Evolutionary conservation across 495 filamentous ascomycete species (phyloP), one percentile per base, ranked within the genome.

Genomic region (Rusavskia elegans): DNA sequence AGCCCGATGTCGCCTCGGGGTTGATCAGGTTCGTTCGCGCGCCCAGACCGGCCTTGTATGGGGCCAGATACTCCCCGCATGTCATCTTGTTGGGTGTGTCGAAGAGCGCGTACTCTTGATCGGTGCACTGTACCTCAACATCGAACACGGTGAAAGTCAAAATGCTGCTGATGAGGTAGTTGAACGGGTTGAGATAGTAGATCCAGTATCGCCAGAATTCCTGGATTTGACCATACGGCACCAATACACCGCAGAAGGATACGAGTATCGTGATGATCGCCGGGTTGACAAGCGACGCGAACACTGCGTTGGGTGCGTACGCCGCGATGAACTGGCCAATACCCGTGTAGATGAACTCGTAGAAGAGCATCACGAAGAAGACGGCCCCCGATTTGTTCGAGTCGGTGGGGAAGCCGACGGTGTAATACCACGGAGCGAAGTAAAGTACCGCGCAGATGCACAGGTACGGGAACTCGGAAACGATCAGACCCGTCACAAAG

Each of bases 381-480:
- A 71, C 59, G n/a, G 67, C 64, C 2, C 70, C 70, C 0, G 78
- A 71, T 44, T 75, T 65, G 29, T 57, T 63, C 8, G 72, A 57
- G 2, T 59, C 54, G 5, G 48, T 21, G 0, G 74, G 71, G 49
- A 80, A 71, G 0, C 78, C 76, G 9, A 68, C 70, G 0, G 73
- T 74, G 62, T 73, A 82, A 61, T 81, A 82, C 68, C 71, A 82
- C 61, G 74, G 79, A 29, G 65, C 55, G 53, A 76, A 82, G 61
- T 79, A 81, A 0, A 80, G 53, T 0, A 75, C 70, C 20, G 70
- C 74, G 41, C 74, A 75, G 52, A 69, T 68, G 75, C 76, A 79
- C 65, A 77, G 74, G 58, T 81, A 89, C 0, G 85, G 84, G 11
- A 89, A 74, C 60, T 89, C 85, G 53, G 82, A 77, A n/a, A 83